A percentile compares a stretch with the other conserved stretches of the same genome.
Evolutionary conservation across 2,329 filamentous ascomycete genomes (phyloP).

Genomic region (Rosellinia necatrix): DNA sequence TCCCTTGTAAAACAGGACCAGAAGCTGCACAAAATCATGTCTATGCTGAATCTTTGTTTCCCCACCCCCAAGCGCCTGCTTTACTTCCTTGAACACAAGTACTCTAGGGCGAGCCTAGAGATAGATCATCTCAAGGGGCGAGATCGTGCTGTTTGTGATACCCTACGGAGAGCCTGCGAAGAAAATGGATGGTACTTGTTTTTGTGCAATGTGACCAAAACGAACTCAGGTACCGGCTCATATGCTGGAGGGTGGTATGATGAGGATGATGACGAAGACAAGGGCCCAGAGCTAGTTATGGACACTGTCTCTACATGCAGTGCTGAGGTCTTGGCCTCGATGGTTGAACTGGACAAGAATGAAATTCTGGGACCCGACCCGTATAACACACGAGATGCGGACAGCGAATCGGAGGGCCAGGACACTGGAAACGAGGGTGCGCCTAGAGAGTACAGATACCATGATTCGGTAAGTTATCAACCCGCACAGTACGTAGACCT

Average conservation of each 20-base stretch:
- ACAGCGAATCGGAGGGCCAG: constrained; percentile 18
- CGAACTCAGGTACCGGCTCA: neutral
- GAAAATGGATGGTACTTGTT: constrained; percentile 13
- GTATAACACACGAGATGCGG: neutral
- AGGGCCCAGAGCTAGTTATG: neutral
- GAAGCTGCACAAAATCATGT: constrained; percentile 1
- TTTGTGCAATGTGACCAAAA: constrained; percentile 18
- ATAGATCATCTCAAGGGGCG: constrained; percentile 21
- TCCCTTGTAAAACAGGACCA: neutral
- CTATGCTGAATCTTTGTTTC: neutral
- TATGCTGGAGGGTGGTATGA: neutral
- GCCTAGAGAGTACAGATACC: constrained; percentile 13
- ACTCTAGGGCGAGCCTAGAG: constrained; percentile 5
- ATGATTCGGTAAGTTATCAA: constrained; percentile 18
- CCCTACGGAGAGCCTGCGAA: neutral
- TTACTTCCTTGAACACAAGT: constrained; percentile 18
- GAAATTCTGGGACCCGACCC: constrained; percentile 14
- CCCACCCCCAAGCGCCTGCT: constrained; percentile 3
- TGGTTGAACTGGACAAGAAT: neutral
- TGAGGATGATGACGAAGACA: neutral
- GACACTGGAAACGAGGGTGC: constrained; percentile 13
- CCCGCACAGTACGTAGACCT: neutral
- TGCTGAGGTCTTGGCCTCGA: neutral
- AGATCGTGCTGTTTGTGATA: constrained; percentile 11
- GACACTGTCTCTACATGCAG: constrained; percentile 15